These are phyloP conservation scores for Papilionanthe hybrid DNA, from an alignment of 116 monocot genomes.

Conservation along the genomic window DNA sequence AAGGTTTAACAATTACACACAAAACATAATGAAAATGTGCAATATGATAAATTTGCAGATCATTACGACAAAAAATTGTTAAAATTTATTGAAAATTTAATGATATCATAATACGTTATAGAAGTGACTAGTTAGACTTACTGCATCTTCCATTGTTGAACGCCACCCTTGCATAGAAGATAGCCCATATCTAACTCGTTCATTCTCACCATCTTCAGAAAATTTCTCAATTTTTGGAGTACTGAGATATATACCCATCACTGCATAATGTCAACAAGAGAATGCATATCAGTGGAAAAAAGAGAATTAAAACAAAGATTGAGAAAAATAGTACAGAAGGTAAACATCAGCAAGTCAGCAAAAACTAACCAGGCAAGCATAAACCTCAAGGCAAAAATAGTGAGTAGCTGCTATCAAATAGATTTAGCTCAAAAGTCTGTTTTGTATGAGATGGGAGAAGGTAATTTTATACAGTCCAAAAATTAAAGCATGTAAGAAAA, in stretches of 20 bases:
- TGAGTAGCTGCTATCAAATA: background rate
- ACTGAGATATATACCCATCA: slow-evolving; percentile 94
- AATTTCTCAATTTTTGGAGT: slow-evolving; percentile 93
- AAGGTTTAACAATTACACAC: background rate
- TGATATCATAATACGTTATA: background rate
- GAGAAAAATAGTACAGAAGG: background rate
- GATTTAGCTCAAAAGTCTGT: background rate
- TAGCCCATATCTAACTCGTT: slow-evolving; percentile 58
- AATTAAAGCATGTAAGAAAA: background rate
- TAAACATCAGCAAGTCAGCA: background rate
- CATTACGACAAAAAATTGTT: background rate
- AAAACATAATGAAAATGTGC: background rate
- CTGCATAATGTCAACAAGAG: background rate
- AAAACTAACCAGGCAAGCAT: background rate
- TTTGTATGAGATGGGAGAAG: background rate
- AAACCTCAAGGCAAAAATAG: background rate
- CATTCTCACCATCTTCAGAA: slow-evolving; percentile 94
- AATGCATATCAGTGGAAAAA: background rate
- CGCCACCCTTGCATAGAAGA: slow-evolving; percentile 99
- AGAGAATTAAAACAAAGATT: background rate
- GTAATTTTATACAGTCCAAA: background rate
- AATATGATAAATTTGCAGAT: background rate
- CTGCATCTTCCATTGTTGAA: slow-evolving; percentile 98
- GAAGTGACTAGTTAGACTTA: slow-evolving; percentile 25
- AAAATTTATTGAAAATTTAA: background rate